These are phyloP conservation scores for Aureobasidium sp. DNA, from an alignment of 2,329 filamentous ascomycete genomes.

Conservation along the genomic window DNA sequence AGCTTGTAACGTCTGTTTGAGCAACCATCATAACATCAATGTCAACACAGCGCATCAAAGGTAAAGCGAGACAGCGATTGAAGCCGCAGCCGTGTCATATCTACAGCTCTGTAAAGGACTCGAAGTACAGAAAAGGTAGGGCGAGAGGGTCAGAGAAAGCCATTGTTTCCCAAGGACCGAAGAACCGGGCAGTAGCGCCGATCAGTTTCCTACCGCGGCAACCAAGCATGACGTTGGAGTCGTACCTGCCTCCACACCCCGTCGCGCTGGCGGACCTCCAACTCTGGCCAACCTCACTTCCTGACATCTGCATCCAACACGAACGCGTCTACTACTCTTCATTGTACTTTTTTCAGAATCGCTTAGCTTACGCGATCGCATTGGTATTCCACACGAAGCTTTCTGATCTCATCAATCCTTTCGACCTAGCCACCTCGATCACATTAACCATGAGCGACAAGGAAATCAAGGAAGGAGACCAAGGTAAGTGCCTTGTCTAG, in stretches of 20 bases:
- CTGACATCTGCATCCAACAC: neutral
- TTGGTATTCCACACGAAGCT: slow-evolving; percentile 7
- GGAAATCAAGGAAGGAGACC: slow-evolving; percentile 45
- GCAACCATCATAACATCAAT: neutral
- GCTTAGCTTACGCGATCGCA: slow-evolving; percentile 5
- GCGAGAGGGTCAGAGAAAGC: neutral
- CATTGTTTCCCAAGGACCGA: slow-evolving; percentile 1
- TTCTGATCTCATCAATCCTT: neutral
- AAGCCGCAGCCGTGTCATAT: neutral
- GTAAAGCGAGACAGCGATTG: neutral
- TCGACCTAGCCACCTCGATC: neutral
- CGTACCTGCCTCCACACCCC: slow-evolving; percentile 9
- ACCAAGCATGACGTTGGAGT: neutral
- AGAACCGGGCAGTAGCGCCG: slow-evolving; percentile 10
- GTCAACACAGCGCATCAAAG: neutral
- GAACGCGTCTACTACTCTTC: neutral
- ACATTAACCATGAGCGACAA: slow-evolving; percentile 37
- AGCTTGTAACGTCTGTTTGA: slow-evolving; percentile 2
- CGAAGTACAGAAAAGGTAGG: neutral
- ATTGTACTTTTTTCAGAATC: neutral
- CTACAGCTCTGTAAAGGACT: neutral
- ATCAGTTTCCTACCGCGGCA: slow-evolving; percentile 5
- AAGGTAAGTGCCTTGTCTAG: slow-evolving; percentile 35
- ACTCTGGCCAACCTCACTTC: slow-evolving; percentile 3
- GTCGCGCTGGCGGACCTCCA: neutral